These are phyloP conservation scores for Salix exigua DNA, from an alignment of 345 rosid genomes.

Conservation along the genomic window DNA sequence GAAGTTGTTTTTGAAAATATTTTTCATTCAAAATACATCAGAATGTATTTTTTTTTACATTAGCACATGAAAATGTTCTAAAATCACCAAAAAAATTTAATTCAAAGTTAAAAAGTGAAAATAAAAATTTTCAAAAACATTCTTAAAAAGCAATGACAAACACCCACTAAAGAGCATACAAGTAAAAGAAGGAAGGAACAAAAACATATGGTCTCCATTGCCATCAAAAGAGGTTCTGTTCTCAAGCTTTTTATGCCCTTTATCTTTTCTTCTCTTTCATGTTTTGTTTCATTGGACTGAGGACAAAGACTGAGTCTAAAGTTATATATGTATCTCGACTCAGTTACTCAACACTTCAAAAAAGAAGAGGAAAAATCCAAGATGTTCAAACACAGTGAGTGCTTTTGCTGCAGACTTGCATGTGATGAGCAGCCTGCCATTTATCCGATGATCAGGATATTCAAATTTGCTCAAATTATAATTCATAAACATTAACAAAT, in stretches of 20 bases:
- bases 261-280: constrained; percentile 7
- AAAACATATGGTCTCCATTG: constrained; percentile 9
- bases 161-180: neutral
- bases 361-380: neutral
- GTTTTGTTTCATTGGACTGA: constrained; percentile 5
- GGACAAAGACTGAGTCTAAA: constrained; percentile 20
- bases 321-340: neutral
- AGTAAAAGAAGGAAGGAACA: neutral
- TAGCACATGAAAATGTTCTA: too few species aligned
- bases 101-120: too few species aligned
- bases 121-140: too few species aligned
- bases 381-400: neutral
- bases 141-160: too few species aligned
- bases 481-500: too few species aligned
- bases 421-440: neutral
- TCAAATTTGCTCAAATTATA: too few species aligned
- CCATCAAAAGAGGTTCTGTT: constrained; percentile 12
- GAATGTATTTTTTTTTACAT: too few species aligned
- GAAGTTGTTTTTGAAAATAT: too few species aligned
- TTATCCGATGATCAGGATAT: too few species aligned
- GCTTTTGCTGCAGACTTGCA: neutral
- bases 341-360: constrained; percentile 20
- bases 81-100: too few species aligned
- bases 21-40: too few species aligned
- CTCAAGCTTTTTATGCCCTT: constrained; percentile 4